A percentile compares a stretch with the other conserved stretches of the same genome.
Conservation (phyloP, 805 yeast genomes). For the Kazachstania africana region DNA sequence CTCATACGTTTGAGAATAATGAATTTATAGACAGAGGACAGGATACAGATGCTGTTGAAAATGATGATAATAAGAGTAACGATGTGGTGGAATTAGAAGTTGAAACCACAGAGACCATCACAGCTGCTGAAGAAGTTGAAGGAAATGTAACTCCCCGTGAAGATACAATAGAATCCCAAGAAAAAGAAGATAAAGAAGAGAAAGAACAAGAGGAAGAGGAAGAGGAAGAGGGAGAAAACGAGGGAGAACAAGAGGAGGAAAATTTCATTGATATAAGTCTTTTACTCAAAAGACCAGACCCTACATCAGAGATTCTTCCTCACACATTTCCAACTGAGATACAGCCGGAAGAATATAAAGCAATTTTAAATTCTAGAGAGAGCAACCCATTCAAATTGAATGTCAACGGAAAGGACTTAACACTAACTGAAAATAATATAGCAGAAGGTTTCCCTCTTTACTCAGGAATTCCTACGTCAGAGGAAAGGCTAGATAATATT, state of each 20-base stretch:
- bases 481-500: conserved; percentile 10
- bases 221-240: background rate
- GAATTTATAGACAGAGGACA: conserved; percentile 1
- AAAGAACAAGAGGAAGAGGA: no score
- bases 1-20: conserved; percentile 9
- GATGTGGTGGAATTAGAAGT: background rate
- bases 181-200: background rate
- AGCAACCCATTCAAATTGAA: conserved; percentile 25
- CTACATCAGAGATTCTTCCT: background rate
- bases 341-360: conserved; percentile 21
- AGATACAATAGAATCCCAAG: background rate
- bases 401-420: conserved; percentile 22
- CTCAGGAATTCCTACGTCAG: conserved; percentile 18
- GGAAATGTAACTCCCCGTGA: no score
- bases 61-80: no score
- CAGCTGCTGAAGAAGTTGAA: background rate
- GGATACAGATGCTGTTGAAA: no score
- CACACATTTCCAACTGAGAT: conserved; percentile 20
- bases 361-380: conserved; percentile 1
- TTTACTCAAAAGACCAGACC: conserved; percentile 25
- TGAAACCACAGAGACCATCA: background rate
- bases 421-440: conserved; percentile 25
- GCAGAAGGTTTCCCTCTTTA: conserved; percentile 26
- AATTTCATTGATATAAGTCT: conserved; percentile 29
- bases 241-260: conserved; percentile 3